Percentiles rank a stretch among this genome's conserved stretches.
Conservation (phyloP, 2,329 filamentous ascomycete genomes). For the Xylaria sp. region DNA sequence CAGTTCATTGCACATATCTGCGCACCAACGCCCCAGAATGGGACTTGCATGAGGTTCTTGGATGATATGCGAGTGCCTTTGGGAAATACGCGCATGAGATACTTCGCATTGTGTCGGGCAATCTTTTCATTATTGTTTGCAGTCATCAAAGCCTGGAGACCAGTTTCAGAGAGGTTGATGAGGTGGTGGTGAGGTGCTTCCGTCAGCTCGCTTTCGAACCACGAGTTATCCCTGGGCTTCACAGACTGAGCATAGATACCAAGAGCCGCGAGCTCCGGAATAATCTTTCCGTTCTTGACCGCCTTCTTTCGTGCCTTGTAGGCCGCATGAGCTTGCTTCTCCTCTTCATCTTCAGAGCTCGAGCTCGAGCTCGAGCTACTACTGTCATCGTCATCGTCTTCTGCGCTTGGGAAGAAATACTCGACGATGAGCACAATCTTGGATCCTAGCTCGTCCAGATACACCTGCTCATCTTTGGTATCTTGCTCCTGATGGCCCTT, state of each 20-base stretch:
- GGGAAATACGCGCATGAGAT: slow-evolving; percentile 74
- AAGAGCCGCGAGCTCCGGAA: slow-evolving; percentile 68
- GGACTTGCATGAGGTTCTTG: slow-evolving; percentile 65
- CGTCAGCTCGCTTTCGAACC: slow-evolving; percentile 59
- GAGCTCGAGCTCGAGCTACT: slow-evolving; percentile 45
- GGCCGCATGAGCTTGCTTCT: slow-evolving; percentile 52
- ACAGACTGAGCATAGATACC: slow-evolving; percentile 74
- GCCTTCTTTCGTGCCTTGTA: slow-evolving; percentile 62
- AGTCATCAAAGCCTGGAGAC: slow-evolving; percentile 58
- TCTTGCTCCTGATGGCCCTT: slow-evolving; percentile 62
- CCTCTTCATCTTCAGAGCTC: slow-evolving; percentile 50
- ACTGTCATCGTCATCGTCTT: slow-evolving; percentile 49
- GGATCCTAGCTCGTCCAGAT: slow-evolving; percentile 62
- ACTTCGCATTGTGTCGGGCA: slow-evolving; percentile 64
- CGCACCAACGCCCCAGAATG: slow-evolving; percentile 70
- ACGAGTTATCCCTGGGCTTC: slow-evolving; percentile 69
- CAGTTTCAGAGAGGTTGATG: slow-evolving; percentile 69
- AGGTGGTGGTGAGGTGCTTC: slow-evolving; percentile 43
- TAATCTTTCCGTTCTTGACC: slow-evolving; percentile 55
- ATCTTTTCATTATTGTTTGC: slow-evolving; percentile 54
- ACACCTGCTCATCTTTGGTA: slow-evolving; percentile 58
- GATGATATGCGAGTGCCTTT: slow-evolving; percentile 73
- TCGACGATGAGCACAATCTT: slow-evolving; percentile 73
- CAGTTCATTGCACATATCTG: slow-evolving; percentile 74
- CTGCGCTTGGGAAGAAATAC: slow-evolving; percentile 57